These are phyloP conservation scores for Gossypium anomalum DNA, from an alignment of 345 rosid genomes.

Conservation along the genomic window DNA sequence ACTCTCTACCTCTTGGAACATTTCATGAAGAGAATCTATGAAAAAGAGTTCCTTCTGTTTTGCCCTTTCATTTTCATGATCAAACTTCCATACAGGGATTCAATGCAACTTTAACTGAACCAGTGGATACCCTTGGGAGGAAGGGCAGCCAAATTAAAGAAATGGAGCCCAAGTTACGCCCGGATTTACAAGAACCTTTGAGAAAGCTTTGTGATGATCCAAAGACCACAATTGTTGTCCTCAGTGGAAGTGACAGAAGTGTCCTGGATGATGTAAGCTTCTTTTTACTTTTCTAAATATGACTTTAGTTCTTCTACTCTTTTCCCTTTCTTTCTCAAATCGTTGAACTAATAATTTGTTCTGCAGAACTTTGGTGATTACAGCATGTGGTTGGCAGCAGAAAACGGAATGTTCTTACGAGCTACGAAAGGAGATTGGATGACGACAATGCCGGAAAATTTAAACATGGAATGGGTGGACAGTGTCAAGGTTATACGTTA, in stretches of 20 bases:
- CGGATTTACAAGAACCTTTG: slow-evolving; percentile 39
- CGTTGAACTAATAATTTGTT: slow-evolving; percentile 14
- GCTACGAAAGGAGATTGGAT: slow-evolving; percentile 45
- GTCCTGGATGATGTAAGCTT: slow-evolving; percentile 44
- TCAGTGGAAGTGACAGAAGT: slow-evolving; percentile 57
- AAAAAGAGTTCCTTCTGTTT: background rate
- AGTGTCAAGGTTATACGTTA: slow-evolving; percentile 42
- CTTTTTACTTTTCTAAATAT: slow-evolving; percentile 6
- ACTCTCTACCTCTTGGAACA: background rate
- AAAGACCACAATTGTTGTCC: slow-evolving; percentile 42
- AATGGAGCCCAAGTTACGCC: slow-evolving; percentile 44
- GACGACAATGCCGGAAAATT: slow-evolving; percentile 62
- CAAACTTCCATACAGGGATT: slow-evolving; percentile 39
- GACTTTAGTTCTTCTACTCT: background rate
- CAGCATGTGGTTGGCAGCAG: slow-evolving; percentile 61
- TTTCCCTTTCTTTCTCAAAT: background rate
- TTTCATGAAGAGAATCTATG: slow-evolving; percentile 1
- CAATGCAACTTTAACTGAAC: slow-evolving; percentile 49
- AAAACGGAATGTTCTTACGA: slow-evolving; percentile 60
- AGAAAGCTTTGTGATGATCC: slow-evolving; percentile 45
- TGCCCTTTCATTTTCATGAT: background rate
- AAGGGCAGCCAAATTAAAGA: slow-evolving; percentile 50
- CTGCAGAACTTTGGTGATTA: slow-evolving; percentile 52
- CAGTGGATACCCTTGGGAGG: slow-evolving; percentile 33
- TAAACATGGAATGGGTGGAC: slow-evolving; percentile 62